Percentiles rank a stretch among this genome's conserved stretches.
Evolutionary conservation across 345 rosid genomes (phyloP).

Genomic region (Combretum micranthum): DNA sequence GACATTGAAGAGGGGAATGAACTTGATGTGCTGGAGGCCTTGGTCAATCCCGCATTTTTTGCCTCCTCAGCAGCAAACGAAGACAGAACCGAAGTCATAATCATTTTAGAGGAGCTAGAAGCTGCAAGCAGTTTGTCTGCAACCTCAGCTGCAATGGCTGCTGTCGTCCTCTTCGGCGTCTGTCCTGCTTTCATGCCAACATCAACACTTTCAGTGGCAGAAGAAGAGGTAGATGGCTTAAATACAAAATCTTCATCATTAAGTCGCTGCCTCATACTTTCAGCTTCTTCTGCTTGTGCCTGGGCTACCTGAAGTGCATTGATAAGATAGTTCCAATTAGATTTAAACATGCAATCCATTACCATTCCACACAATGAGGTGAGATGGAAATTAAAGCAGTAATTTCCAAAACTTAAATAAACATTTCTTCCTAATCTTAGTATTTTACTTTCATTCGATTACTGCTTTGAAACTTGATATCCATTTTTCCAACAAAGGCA

Average conservation of each 20-base stretch:
- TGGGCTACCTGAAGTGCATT: constrained; percentile 48
- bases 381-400: no score
- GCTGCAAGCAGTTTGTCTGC: constrained; percentile 75
- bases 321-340: no score
- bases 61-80: constrained; percentile 94
- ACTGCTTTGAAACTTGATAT: no score
- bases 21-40: constrained; percentile 19
- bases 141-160: constrained; percentile 94
- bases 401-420: no score
- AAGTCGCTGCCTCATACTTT: constrained; percentile 59
- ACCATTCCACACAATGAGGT: no score
- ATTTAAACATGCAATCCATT: no score
- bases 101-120: constrained; percentile 84
- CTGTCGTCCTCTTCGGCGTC: constrained; percentile 61
- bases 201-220: constrained; percentile 18
- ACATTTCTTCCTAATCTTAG: no score
- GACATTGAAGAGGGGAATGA: constrained; percentile 20
- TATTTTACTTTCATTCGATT: no score
- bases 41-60: constrained; percentile 43
- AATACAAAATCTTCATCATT: constrained; percentile 40
- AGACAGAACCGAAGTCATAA: constrained; percentile 86
- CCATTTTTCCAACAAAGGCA: no score
- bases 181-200: constrained; percentile 33
- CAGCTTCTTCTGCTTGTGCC: constrained; percentile 68
- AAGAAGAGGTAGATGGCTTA: constrained; percentile 23